Evolutionary conservation across 495 filamentous ascomycete species (phyloP).

Genomic region (Tuber indicum): DNA sequence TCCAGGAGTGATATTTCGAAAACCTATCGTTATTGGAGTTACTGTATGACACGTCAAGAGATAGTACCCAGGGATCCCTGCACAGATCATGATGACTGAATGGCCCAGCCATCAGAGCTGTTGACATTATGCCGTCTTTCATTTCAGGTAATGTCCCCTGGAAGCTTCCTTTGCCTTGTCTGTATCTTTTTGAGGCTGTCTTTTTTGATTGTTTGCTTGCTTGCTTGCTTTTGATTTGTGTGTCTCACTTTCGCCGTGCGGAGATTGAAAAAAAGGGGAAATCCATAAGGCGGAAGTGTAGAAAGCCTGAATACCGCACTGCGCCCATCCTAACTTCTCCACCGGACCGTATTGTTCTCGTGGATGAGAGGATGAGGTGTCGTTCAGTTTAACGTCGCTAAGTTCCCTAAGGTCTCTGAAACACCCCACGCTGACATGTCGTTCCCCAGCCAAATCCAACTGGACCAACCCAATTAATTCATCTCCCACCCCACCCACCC

Average conservation of each 20-base stretch:
- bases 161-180: neutral
- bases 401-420: conserved; percentile 18
- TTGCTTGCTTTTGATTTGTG: neutral
- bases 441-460: conserved; percentile 26
- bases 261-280: neutral
- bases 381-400: conserved; percentile 36
- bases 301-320: neutral
- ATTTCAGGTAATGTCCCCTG: neutral
- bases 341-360: neutral
- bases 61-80: neutral
- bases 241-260: neutral
- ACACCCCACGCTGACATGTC: conserved; percentile 32
- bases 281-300: neutral
- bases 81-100: neutral
- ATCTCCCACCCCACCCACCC: conserved; percentile 9
- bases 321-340: neutral
- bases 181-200: neutral
- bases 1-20: neutral
- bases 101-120: neutral
- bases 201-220: neutral
- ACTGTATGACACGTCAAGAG: neutral
- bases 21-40: neutral
- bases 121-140: neutral
- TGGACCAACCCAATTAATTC: conserved; percentile 27
- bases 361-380: conserved; percentile 30